Evolutionary conservation across 495 filamentous ascomycete genomes (phyloP).

Genomic region (Hyaloscypha variabilis): DNA sequence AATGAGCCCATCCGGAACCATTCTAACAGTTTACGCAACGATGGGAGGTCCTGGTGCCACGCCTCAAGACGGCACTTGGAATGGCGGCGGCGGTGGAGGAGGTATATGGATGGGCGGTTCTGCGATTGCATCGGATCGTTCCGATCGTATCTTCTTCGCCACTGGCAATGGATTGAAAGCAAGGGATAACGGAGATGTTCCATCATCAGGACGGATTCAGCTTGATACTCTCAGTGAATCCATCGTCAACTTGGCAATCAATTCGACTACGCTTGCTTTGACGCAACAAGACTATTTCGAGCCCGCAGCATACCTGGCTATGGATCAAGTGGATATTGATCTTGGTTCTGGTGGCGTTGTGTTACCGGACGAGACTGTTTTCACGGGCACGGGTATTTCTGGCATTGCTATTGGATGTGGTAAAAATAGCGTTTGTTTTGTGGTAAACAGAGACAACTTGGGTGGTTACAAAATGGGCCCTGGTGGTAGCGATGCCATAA

Average conservation of each 20-base stretch:
- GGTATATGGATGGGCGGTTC: constrained; percentile 19
- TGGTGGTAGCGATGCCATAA: constrained; percentile 38
- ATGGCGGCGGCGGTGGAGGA: constrained; percentile 30
- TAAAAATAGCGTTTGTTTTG: constrained; percentile 41
- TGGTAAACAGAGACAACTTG: constrained; percentile 42
- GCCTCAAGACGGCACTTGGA: constrained; percentile 30
- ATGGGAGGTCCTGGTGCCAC: constrained; percentile 18
- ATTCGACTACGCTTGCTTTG: constrained; percentile 23
- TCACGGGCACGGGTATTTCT: constrained; percentile 34
- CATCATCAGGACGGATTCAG: constrained; percentile 38
- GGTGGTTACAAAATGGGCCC: constrained; percentile 44
- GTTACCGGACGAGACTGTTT: constrained; percentile 37
- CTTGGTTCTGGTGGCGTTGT: constrained; percentile 39
- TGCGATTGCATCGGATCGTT: constrained; percentile 6
- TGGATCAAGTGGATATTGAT: constrained; percentile 36
- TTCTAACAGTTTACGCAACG: constrained; percentile 21
- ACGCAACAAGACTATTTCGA: constrained; percentile 36
- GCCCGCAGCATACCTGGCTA: constrained; percentile 34
- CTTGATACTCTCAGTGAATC: constrained; percentile 30
- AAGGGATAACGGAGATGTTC: constrained; percentile 37
- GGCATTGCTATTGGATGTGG: constrained; percentile 37
- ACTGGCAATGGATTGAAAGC: constrained; percentile 37
- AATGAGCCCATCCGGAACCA: constrained; percentile 28
- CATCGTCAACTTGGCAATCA: constrained; percentile 26
- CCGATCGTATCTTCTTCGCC: constrained; percentile 39